phyloP scores from a whole-genome alignment of 2,329 filamentous ascomycete genomes.

The Biscogniauxia mediterranea region DNA sequence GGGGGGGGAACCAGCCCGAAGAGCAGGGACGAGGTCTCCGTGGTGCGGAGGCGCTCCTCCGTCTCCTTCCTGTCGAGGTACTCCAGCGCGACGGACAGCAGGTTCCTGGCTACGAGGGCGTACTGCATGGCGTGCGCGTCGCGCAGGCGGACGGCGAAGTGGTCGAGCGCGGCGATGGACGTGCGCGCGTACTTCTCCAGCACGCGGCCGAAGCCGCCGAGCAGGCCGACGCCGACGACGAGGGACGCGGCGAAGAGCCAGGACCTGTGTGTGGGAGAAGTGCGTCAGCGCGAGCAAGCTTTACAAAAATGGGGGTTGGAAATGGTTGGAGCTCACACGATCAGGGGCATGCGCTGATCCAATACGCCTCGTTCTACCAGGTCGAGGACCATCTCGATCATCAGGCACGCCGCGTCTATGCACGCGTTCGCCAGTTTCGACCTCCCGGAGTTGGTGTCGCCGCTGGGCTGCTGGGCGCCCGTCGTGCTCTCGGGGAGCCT shows the following conservation, averaged over 20 bases:
- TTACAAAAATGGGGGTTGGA: background rate
- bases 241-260: slow-evolving; percentile 55
- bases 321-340: slow-evolving; percentile 43
- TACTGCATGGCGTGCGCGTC: slow-evolving; percentile 53
- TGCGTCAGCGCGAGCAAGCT: background rate
- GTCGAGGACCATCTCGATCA: slow-evolving; percentile 49
- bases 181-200: slow-evolving; percentile 49
- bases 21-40: slow-evolving; percentile 50
- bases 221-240: slow-evolving; percentile 49
- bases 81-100: slow-evolving; percentile 45
- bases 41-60: slow-evolving; percentile 45
- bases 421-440: slow-evolving; percentile 53
- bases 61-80: slow-evolving; percentile 49
- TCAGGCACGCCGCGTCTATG: slow-evolving; percentile 53
- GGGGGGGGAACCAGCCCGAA: slow-evolving; percentile 46
- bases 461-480: slow-evolving; percentile 19
- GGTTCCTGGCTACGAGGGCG: slow-evolving; percentile 51
- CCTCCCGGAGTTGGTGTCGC: slow-evolving; percentile 39
- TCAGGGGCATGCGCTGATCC: slow-evolving; percentile 46
- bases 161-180: slow-evolving; percentile 47
- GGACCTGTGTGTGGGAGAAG: slow-evolving; percentile 35
- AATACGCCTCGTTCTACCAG: slow-evolving; percentile 42
- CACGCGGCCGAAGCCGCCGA: slow-evolving; percentile 51
- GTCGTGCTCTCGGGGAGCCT: slow-evolving; percentile 39
- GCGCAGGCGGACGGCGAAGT: slow-evolving; percentile 41